Conservation (phyloP, 2,329 filamentous ascomycete genomes). For the Sporothrix dimorphospora region DNA sequence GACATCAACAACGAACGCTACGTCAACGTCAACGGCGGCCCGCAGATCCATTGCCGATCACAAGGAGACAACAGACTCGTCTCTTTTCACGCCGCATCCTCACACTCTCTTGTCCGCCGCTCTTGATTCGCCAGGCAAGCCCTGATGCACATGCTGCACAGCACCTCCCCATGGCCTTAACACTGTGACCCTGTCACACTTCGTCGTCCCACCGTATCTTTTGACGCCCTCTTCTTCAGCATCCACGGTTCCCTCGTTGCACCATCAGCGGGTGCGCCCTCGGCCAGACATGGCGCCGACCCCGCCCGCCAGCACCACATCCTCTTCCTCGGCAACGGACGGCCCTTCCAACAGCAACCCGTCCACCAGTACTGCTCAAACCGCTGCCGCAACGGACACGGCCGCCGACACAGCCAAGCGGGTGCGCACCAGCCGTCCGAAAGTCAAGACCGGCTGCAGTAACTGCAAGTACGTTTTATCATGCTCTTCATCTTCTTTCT, state of each 20-base stretch:
- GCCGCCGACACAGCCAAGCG: conserved; percentile 42
- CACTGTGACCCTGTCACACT: neutral
- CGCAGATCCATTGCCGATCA: conserved; percentile 8
- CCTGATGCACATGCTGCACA: neutral
- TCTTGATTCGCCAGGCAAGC: neutral
- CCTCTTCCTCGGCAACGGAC: neutral
- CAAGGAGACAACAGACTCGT: neutral
- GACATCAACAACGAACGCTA: neutral
- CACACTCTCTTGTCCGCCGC: neutral
- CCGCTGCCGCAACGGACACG: neutral
- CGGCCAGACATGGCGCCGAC: neutral
- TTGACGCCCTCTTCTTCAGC: too few species aligned
- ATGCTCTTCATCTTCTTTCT: conserved; percentile 25
- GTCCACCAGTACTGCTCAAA: neutral
- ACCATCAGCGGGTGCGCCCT: neutral
- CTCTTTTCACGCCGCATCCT: neutral
- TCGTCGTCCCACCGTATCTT: neutral
- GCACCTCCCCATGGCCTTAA: neutral
- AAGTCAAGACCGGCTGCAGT: conserved; percentile 68
- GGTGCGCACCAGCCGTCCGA: conserved; percentile 58
- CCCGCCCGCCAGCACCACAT: neutral
- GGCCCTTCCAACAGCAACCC: neutral
- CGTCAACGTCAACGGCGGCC: neutral
- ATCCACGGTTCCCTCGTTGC: neutral
- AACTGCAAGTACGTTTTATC: conserved; percentile 65